Conservation (phyloP, 805 yeast species). For the Torulaspora maleeae region DNA sequence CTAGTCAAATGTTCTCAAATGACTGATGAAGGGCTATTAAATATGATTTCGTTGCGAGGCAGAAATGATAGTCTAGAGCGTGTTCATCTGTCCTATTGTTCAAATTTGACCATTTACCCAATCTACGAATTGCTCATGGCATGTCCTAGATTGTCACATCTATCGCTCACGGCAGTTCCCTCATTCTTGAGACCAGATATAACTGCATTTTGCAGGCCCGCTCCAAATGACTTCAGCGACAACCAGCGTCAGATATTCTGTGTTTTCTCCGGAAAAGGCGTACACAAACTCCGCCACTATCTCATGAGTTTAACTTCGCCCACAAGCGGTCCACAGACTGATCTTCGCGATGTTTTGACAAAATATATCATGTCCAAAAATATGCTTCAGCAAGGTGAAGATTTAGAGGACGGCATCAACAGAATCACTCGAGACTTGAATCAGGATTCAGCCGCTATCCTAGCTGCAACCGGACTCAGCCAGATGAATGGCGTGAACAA, state of each 20-base stretch:
- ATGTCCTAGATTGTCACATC: slow-evolving; percentile 84
- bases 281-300: slow-evolving; percentile 65
- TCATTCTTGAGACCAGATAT: slow-evolving; percentile 86
- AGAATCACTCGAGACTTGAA: slow-evolving; percentile 30
- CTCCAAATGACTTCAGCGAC: slow-evolving; percentile 87
- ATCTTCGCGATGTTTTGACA: slow-evolving; percentile 31
- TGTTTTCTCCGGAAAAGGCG: slow-evolving; percentile 91
- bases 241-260: slow-evolving; percentile 83
- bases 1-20: slow-evolving; percentile 85
- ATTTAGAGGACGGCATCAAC: slow-evolving; percentile 27
- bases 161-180: slow-evolving; percentile 85
- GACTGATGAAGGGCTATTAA: slow-evolving; percentile 76
- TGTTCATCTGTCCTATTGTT: slow-evolving; percentile 88
- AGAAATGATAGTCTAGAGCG: slow-evolving; percentile 82
- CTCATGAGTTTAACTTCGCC: slow-evolving; percentile 43
- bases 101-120: slow-evolving; percentile 72
- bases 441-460: slow-evolving; percentile 34
- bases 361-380: slow-evolving; percentile 30
- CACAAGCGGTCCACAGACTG: slow-evolving; percentile 34
- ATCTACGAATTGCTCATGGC: slow-evolving; percentile 66
- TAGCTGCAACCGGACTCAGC: slow-evolving; percentile 34
- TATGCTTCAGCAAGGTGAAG: slow-evolving; percentile 26
- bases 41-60: slow-evolving; percentile 61
- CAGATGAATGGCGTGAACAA: slow-evolving; percentile 31
- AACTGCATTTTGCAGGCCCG: slow-evolving; percentile 80